These are phyloP conservation scores for Yamadazyma taylorii DNA, from an alignment of 1,139 yeast species.

Conservation along the genomic window DNA sequence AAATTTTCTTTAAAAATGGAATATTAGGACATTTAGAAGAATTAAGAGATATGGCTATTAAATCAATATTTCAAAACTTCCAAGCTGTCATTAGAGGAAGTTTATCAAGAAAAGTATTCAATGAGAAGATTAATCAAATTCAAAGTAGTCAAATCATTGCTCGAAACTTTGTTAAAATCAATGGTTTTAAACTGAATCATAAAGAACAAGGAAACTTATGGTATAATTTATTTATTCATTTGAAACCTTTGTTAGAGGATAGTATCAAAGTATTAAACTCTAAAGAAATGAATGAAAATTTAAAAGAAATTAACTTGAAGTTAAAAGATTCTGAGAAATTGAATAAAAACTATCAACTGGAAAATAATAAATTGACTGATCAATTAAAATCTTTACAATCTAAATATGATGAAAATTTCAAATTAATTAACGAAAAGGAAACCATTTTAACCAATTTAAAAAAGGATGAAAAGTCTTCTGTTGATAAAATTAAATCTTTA, in stretches of 20 bases:
- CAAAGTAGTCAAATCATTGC: constrained; percentile 75
- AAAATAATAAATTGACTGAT: constrained; percentile 46
- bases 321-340: constrained; percentile 45
- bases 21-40: constrained; percentile 86
- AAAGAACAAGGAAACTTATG: constrained; percentile 58
- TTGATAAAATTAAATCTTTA: constrained; percentile 20
- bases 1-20: constrained; percentile 92
- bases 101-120: constrained; percentile 52
- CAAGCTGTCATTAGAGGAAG: constrained; percentile 73
- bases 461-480: constrained; percentile 24
- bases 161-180: constrained; percentile 57
- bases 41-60: constrained; percentile 66
- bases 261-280: constrained; percentile 58
- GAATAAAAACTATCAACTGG: constrained; percentile 43
- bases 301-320: constrained; percentile 35
- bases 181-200: constrained; percentile 34
- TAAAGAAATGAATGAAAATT: constrained; percentile 54
- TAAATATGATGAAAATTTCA: constrained; percentile 30
- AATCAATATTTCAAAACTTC: constrained; percentile 55
- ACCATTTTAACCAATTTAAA: constrained; percentile 24
- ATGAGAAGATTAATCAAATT: constrained; percentile 53
- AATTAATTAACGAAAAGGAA: constrained; percentile 29
- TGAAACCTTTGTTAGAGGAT: constrained; percentile 78
- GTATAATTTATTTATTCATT: constrained; percentile 70
- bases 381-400: constrained; percentile 53